These are phyloP conservation scores for Neurospora sp. DNA, from an alignment of 495 filamentous ascomycete species.

Conservation along the genomic window DNA sequence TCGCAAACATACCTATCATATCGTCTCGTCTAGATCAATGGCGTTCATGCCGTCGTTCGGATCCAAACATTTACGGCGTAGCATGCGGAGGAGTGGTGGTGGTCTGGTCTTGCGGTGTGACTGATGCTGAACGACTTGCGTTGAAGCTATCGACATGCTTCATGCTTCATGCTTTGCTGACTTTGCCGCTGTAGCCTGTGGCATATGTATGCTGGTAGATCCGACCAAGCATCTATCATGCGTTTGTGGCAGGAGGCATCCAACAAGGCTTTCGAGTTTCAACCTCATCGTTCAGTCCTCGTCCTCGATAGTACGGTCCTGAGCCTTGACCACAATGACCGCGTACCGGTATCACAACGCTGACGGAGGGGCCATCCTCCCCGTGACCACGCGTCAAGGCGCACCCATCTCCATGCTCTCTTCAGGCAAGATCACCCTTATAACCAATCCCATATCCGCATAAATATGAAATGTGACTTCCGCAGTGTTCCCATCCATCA, in stretches of 20 bases:
- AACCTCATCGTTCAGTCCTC: too few relatives aligned
- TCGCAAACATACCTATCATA: not conserved
- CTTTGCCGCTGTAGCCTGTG: not conserved
- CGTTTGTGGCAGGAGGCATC: not conserved
- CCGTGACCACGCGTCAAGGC: not conserved
- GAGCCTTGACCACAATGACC: too few relatives aligned
- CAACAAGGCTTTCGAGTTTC: not conserved
- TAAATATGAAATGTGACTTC: not conserved
- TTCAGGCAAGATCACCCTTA: not conserved
- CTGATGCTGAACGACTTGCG: not conserved
- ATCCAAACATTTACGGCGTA: not conserved
- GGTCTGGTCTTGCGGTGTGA: not conserved
- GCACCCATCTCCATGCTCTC: not conserved
- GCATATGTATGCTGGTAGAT: not conserved
- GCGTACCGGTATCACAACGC: not conserved
- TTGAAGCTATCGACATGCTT: not conserved
- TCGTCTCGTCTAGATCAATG: not conserved
- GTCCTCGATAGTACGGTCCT: too few relatives aligned
- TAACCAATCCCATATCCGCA: not conserved
- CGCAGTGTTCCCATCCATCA: not conserved
- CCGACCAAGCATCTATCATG: not conserved
- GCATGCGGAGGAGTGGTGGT: not conserved
- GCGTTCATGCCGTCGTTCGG: not conserved
- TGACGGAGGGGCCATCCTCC: not conserved
- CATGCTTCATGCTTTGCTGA: not conserved